Conservation (phyloP, 1,284 basidiomycete species). For the Leccinum cinnamomeum region DNA sequence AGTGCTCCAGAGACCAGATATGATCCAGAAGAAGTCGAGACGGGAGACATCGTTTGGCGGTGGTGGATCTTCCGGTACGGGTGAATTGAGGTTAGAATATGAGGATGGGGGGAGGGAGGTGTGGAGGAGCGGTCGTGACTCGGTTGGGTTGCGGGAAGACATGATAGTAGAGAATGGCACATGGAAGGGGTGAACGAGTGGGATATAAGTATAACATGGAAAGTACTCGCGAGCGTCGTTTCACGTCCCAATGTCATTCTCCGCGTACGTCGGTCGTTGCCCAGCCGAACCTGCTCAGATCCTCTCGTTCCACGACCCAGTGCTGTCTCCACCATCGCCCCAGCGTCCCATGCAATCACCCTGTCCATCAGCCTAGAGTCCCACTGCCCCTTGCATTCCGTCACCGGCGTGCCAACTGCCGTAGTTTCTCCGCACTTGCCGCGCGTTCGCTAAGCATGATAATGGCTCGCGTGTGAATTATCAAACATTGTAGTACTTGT, state of each 20-base stretch:
- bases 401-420: background rate
- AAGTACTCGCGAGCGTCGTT: slow-evolving; percentile 18
- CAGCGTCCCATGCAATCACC: background rate
- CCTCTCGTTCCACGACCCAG: background rate
- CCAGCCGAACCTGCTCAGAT: slow-evolving; percentile 19
- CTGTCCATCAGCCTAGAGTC: background rate
- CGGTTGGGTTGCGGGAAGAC: slow-evolving; percentile 20
- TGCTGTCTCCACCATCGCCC: background rate
- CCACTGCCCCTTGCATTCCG: background rate
- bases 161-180: slow-evolving; percentile 18
- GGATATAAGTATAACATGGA: slow-evolving; percentile 29
- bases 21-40: slow-evolving; percentile 62
- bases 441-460: slow-evolving; percentile 7
- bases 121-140: slow-evolving; percentile 31
- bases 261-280: slow-evolving; percentile 29
- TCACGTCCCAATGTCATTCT: slow-evolving; percentile 34
- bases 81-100: slow-evolving; percentile 32
- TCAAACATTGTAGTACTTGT: background rate
- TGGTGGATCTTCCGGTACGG: slow-evolving; percentile 27
- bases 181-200: background rate
- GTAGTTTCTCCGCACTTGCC: slow-evolving; percentile 15
- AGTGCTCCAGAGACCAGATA: slow-evolving; percentile 74
- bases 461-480: slow-evolving; percentile 4
- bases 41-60: slow-evolving; percentile 35
- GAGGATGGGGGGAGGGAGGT: background rate